phyloP scores from a whole-genome alignment of 2,329 filamentous ascomycete genomes.

The Aquanectria penicillioides region DNA sequence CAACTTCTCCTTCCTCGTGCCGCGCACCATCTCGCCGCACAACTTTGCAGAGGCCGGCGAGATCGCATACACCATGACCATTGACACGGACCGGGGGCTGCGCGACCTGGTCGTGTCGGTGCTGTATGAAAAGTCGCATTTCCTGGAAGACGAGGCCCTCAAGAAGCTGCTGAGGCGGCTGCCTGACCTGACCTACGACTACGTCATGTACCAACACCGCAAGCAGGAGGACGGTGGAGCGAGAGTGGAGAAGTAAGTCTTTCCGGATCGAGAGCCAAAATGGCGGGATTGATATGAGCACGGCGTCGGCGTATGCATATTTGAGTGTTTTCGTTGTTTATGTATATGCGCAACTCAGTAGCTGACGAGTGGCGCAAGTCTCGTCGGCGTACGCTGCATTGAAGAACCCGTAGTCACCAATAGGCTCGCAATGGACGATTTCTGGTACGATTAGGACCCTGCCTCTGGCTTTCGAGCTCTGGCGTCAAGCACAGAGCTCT shows the following conservation, averaged over 20 bases:
- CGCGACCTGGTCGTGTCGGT: conserved; percentile 11
- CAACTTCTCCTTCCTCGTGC: conserved; percentile 14
- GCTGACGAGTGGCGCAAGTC: too few species aligned
- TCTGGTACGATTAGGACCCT: conserved; percentile 19
- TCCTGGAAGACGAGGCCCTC: conserved; percentile 13
- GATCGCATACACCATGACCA: conserved; percentile 14
- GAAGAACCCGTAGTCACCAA: too few species aligned
- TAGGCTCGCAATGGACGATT: too few species aligned
- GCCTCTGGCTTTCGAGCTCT: conserved; percentile 16
- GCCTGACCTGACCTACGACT: conserved; percentile 12
- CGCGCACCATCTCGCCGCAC: conserved; percentile 10
- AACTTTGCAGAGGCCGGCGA: conserved; percentile 16
- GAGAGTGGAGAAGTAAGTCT: background rate
- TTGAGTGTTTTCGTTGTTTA: too few species aligned
- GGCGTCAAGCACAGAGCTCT: conserved; percentile 29
- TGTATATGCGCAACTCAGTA: too few species aligned
- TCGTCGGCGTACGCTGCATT: too few species aligned
- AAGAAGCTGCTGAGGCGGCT: conserved; percentile 18
- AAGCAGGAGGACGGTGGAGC: too few species aligned
- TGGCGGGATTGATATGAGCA: too few species aligned
- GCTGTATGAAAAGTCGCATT: background rate
- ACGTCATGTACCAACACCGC: conserved; percentile 11
- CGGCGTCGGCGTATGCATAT: too few species aligned
- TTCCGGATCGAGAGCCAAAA: background rate
- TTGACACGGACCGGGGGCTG: conserved; percentile 8